Base-by-base conservation (phyloP, 371 early-diverging fungal species). In the Mucor piriformis region DNA sequence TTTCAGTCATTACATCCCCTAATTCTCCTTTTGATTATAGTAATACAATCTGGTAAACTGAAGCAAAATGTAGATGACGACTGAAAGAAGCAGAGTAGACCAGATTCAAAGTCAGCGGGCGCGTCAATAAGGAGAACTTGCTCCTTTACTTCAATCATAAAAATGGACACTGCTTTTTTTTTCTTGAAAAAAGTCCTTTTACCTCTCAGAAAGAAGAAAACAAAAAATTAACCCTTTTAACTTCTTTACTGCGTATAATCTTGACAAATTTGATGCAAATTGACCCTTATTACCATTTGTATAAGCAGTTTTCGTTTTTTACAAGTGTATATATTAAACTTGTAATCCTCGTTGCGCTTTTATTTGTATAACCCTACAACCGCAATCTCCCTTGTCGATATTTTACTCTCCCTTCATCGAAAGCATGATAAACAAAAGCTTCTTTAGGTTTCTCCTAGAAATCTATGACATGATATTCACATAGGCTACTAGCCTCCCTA, bases 71-170 rank as follows among this genome's bases (percentile, higher is more conserved):
- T 42, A 42, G 20, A 42, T 42, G 42, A 18, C 18, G 10, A 42
- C 46, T 46, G 46, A 21, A 43, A 46, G 25, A 46, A 46, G 46
- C 21, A 46, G 46, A 20, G 42, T 42, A 46, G 25, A 24, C 46
- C 8, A 24, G 25, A 46, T 46, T 46, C 46, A 46, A 46, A 46
- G 15, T 24, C 46, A 46, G 46, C 46, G 23, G 20, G 18, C 16
- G 18, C 21, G 25, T 24, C 5, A 25, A 15, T 13, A 46, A 46
- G 46, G 46, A 46, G 46, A 7, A 46, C 10, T 44, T 13, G 24
- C 46, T 24, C 46, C 46, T 46, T 46, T 46, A 46, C 46, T 46
- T 46, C 46, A 23, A 13, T 46, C 15, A 46, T 46, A 46, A 46
- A 46, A 8, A 18, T 42, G 7, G 42, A 6, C 18, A 42, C 18